Evolutionary conservation across 768 basidiomycete genomes (phyloP).

Genomic region (Phanerochaete sordida): DNA sequence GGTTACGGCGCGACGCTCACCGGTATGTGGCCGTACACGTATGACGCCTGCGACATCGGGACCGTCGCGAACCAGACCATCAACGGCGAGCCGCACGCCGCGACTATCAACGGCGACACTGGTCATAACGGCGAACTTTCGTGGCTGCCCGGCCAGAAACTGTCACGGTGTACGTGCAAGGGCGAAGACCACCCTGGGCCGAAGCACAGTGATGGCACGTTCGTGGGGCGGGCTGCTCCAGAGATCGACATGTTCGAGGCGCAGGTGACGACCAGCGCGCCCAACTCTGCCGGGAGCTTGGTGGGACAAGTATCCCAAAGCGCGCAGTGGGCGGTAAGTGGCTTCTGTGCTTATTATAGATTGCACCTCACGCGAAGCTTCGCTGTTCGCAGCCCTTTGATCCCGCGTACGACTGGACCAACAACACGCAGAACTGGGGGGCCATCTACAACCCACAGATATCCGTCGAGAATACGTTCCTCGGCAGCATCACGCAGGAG

Average conservation of each 20-base stretch:
- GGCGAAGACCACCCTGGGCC: conserved; percentile 90
- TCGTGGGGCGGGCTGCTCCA: conserved; percentile 74
- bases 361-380: not conserved
- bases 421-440: conserved; percentile 57
- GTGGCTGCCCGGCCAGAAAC: conserved; percentile 82
- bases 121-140: conserved; percentile 55
- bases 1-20: conserved; percentile 87
- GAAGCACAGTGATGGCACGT: conserved; percentile 68
- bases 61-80: conserved; percentile 81
- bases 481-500: conserved; percentile 72
- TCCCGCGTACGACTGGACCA: conserved; percentile 64
- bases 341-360: conserved; percentile 9
- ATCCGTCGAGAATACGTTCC: conserved; percentile 57
- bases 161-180: conserved; percentile 86
- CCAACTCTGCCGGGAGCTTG: conserved; percentile 36
- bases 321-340: conserved; percentile 77
- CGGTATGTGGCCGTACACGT: conserved; percentile 85
- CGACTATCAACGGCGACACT: conserved; percentile 58
- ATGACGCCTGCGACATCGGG: conserved; percentile 91
- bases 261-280: conserved; percentile 35
- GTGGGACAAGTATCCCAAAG: conserved; percentile 74
- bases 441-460: conserved; percentile 53
- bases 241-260: conserved; percentile 94
- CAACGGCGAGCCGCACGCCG: conserved; percentile 58
- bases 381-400: conserved; percentile 73